Base-by-base conservation (phyloP, 129 eudicot species). In the Helichrysum umbraculigerum region DNA sequence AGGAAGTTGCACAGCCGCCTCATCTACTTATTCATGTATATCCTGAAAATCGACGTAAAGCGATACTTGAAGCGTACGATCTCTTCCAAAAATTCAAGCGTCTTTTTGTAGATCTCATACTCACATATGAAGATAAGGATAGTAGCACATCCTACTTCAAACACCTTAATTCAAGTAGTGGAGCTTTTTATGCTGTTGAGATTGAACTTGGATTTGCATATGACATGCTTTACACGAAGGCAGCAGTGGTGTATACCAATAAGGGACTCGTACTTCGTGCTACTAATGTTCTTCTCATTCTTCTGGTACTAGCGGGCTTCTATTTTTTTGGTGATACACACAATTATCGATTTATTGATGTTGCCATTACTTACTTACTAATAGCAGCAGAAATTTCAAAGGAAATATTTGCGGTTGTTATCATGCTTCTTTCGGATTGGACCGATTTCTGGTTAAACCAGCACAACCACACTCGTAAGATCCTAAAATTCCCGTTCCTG, bases 191-290 rank as follows among this genome's bases (percentile, higher is more conserved):
- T 6, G 77, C 70, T 22, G 75, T 85, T 70, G 88, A 84, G 79
- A 73, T 87, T 35, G 88, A 87, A 76, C 83, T 87, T 63, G 87
- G 88, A 47, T 80, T 84, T 50, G 81, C 81, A n/a, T 79, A 57
- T 79, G 92, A 87, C 57, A 54, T 66, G 83, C 58, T 84, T 69
- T 82, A 79, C 82, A 87, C 89, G n/a, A 87, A 87, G 70, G 85
- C 92, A 9, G 61, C 75, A 5, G 68, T 80, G 29, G 77, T 84
- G 33, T 85, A 82, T 50, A 72, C 78, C 5, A 4, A 2, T 21
- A 21, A 2, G 3, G 89, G 89, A 44, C 28, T 42, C 54, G 7
- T 77, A 19, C 77, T 82, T 76, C 88, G 85, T 8, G 21, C 74
- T 3, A 3, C 77, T 68, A 77, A 68, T 76, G 63, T 71, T 47